Percentiles rank a stretch among this genome's conserved stretches.
These are phyloP conservation scores for Sugiyamaella paludigena DNA, from an alignment of 1,139 yeast genomes.

Conservation along the genomic window DNA sequence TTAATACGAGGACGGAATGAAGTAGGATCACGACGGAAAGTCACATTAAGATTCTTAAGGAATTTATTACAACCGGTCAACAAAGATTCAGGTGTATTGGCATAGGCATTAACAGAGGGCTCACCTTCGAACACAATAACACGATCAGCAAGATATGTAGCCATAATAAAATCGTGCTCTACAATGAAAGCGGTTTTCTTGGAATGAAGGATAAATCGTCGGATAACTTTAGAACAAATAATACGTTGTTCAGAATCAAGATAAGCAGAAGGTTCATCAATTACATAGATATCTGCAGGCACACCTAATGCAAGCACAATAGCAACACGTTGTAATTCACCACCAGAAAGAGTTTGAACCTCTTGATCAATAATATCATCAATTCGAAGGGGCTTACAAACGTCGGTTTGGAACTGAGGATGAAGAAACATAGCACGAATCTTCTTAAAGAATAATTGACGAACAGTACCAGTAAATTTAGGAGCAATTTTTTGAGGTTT, in stretches of 20 bases:
- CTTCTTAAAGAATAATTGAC: conserved; percentile 94
- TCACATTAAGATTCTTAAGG: conserved; percentile 94
- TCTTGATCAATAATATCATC: conserved; percentile 96
- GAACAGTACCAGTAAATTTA: conserved; percentile 95
- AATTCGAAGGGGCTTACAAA: conserved; percentile 88
- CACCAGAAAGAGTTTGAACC: conserved; percentile 96
- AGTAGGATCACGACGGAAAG: conserved; percentile 98
- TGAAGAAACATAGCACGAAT: conserved; percentile 90
- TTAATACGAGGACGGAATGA: conserved; percentile 98
- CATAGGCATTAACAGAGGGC: conserved; percentile 81
- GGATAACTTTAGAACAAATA: conserved; percentile 95
- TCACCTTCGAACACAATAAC: conserved; percentile 96
- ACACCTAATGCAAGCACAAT: conserved; percentile 91
- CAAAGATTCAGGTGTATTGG: conserved; percentile 85
- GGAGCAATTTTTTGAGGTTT: conserved; percentile 99
- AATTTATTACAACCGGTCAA: conserved; percentile 96
- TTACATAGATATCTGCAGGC: conserved; percentile 92
- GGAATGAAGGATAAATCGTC: conserved; percentile 92
- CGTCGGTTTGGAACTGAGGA: conserved; percentile 98
- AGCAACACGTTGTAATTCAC: conserved; percentile 99
- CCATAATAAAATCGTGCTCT: conserved; percentile 99
- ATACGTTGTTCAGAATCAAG: conserved; percentile 99
- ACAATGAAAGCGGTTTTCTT: conserved; percentile 97
- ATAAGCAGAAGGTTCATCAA: conserved; percentile 98
- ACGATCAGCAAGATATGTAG: conserved; percentile 96